Percentiles rank a stretch among this genome's conserved stretches.
Evolutionary conservation across 1,139 yeast species (phyloP).

Genomic region (Meyerozyma smithsonii): DNA sequence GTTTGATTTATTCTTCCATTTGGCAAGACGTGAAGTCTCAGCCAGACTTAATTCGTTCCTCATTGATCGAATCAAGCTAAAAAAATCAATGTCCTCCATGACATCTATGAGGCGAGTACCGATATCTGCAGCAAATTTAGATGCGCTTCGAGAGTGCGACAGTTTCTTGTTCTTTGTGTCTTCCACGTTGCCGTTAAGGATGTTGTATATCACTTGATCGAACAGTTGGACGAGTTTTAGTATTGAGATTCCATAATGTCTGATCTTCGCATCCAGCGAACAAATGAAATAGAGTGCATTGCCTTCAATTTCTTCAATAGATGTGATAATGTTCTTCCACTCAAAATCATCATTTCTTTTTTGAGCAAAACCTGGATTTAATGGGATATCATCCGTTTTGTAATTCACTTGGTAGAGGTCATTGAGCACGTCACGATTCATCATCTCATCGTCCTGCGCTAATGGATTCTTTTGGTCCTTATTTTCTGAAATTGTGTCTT

Average conservation of each 20-base stretch:
- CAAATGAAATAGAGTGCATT: conserved; percentile 89
- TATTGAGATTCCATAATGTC: conserved; percentile 72
- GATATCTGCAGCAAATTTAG: conserved; percentile 73
- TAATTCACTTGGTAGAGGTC: conserved; percentile 42
- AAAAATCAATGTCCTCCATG: conserved; percentile 64
- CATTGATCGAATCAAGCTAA: conserved; percentile 57
- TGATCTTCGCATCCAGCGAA: conserved; percentile 73
- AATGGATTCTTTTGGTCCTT: conserved; percentile 23
- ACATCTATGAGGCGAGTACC: conserved; percentile 78
- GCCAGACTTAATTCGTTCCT: conserved; percentile 71
- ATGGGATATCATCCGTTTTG: conserved; percentile 25
- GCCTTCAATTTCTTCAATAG: conserved; percentile 92
- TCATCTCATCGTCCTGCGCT: conserved; percentile 35
- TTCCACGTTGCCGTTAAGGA: conserved; percentile 22
- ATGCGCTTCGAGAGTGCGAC: conserved; percentile 54
- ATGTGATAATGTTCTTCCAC: conserved; percentile 73
- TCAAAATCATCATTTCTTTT: conserved; percentile 60
- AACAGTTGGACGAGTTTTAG: conserved; percentile 74
- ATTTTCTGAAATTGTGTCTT: conserved; percentile 15
- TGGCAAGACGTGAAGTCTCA: conserved; percentile 67
- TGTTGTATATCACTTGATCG: conserved; percentile 71
- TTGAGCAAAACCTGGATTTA: conserved; percentile 9
- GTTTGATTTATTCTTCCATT: conserved; percentile 59
- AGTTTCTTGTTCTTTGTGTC: conserved; percentile 8
- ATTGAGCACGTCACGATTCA: conserved; percentile 39